Evolutionary conservation across 83 land plant species (phyloP).

Genomic region (Thuja plicata): DNA sequence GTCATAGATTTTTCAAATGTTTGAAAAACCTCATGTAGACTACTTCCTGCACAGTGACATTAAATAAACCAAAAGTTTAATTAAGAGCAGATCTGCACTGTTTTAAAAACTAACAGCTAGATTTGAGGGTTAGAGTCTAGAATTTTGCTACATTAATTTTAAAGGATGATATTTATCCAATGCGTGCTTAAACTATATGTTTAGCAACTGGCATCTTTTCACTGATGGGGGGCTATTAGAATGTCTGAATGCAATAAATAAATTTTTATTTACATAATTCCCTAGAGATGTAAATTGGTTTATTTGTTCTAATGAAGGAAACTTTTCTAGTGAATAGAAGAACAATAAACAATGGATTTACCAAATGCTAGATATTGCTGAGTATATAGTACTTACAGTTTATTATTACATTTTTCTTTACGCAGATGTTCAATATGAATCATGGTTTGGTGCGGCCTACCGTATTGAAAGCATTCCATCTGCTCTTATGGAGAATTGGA

Average conservation of each 20-base stretch:
- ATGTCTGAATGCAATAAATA: background rate
- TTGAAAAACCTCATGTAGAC: background rate
- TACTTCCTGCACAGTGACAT: background rate
- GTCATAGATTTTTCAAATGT: too few species aligned
- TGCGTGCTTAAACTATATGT: background rate
- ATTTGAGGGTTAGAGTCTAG: too few species aligned
- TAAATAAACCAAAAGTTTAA: background rate
- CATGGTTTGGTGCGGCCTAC: constrained; percentile 92
- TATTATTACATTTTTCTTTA: background rate
- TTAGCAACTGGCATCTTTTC: too few species aligned
- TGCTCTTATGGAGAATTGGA: constrained; percentile 59
- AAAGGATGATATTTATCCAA: background rate
- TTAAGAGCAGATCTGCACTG: too few species aligned
- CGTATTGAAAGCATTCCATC: constrained; percentile 60
- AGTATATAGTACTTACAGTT: background rate
- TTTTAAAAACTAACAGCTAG: background rate
- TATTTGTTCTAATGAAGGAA: background rate
- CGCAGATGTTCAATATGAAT: constrained; percentile 73
- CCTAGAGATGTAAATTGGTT: background rate
- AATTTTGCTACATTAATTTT: background rate
- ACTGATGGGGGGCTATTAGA: background rate
- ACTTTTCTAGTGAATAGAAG: background rate
- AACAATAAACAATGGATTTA: background rate
- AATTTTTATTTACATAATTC: background rate
- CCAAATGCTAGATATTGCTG: background rate